These are phyloP conservation scores for Fragilaria crotonensis DNA, from an alignment of 108 stramenopile species.

Conservation along the genomic window DNA sequence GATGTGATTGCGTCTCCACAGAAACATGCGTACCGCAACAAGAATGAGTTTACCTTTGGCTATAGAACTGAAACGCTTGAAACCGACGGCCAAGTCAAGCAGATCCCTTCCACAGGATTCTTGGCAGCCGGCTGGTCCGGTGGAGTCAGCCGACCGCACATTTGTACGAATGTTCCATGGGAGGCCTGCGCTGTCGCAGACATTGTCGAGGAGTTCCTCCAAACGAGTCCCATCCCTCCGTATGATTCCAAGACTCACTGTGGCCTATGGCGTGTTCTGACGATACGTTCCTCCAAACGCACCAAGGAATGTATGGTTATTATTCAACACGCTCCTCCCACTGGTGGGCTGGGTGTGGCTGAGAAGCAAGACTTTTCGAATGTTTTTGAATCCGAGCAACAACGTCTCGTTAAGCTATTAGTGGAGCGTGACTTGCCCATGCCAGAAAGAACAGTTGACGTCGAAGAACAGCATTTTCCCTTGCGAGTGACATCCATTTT, in stretches of 20 bases:
- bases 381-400: conserved; percentile 54
- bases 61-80: conserved; percentile 11
- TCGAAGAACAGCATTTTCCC: conserved; percentile 2
- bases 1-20: conserved; percentile 43
- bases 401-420: conserved; percentile 39
- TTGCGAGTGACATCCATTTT: conserved; percentile 59
- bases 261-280: conserved; percentile 71
- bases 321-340: conserved; percentile 53
- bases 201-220: conserved; percentile 50
- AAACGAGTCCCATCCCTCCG: conserved; percentile 44
- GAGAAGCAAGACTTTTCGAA: conserved; percentile 25
- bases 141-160: conserved; percentile 60
- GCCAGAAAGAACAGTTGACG: conserved; percentile 3
- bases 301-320: conserved; percentile 66
- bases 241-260: conserved; percentile 57
- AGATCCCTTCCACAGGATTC: conserved; percentile 68
- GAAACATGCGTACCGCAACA: conserved; percentile 73
- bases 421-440: conserved; percentile 26
- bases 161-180: conserved; percentile 66
- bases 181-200: conserved; percentile 60
- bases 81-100: conserved; percentile 13
- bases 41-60: conserved; percentile 87
- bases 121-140: conserved; percentile 63
- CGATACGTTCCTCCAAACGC: conserved; percentile 55
- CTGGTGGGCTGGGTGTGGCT: conserved; percentile 41